Percentiles rank a stretch among this genome's conserved stretches.
phyloP scores from a whole-genome alignment of 108 stramenopile species.

The Cyclotella choctawhatcheeana region DNA sequence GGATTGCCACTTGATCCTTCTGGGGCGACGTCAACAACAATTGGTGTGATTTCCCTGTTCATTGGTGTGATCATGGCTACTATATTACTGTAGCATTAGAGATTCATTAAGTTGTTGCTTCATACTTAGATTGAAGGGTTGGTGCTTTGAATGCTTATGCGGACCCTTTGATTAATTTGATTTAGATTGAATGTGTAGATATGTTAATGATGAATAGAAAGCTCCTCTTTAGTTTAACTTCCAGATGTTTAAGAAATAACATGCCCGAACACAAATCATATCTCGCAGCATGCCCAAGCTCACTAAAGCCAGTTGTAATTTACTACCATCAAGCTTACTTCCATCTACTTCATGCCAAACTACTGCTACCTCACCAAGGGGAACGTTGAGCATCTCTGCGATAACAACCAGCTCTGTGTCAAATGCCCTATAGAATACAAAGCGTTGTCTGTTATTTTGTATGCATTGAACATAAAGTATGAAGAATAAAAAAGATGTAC shows the following conservation, averaged over 20 bases:
- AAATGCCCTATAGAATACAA: slow-evolving; percentile 59
- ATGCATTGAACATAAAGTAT: neutral
- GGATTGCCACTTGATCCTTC: neutral
- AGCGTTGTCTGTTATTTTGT: neutral
- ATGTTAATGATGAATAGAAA: too few relatives aligned
- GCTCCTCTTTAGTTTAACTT: slow-evolving; percentile 37
- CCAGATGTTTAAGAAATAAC: slow-evolving; percentile 81
- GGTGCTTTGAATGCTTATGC: too few relatives aligned
- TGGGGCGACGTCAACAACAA: too few relatives aligned
- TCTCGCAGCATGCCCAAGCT: slow-evolving; percentile 81
- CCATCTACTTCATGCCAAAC: slow-evolving; percentile 88
- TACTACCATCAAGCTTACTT: slow-evolving; percentile 73
- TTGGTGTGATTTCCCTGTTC: neutral
- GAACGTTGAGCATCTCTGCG: slow-evolving; percentile 46
- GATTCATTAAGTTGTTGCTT: neutral
- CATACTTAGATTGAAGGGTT: neutral
- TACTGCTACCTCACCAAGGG: slow-evolving; percentile 73
- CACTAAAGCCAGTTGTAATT: slow-evolving; percentile 62
- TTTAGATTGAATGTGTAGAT: too few relatives aligned
- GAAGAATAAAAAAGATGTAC: neutral
- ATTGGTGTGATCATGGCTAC: neutral
- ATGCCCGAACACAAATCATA: slow-evolving; percentile 85
- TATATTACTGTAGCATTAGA: neutral
- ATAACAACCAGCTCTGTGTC: slow-evolving; percentile 82
- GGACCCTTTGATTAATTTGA: too few relatives aligned